These are phyloP conservation scores for Hypomyces perniciosus DNA, from an alignment of 2,329 filamentous ascomycete species.

Conservation along the genomic window DNA sequence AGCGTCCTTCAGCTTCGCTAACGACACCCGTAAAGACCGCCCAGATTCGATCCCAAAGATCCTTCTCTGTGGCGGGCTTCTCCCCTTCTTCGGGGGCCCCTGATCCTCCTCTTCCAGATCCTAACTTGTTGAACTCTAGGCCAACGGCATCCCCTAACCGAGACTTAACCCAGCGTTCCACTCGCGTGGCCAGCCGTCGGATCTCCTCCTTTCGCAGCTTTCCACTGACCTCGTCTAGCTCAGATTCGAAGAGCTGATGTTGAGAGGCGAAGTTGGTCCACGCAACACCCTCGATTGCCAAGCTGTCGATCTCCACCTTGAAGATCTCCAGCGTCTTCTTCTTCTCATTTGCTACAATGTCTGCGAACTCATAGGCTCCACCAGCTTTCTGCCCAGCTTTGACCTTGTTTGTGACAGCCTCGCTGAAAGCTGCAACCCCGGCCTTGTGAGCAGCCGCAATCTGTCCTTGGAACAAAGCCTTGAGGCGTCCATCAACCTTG, in stretches of 20 bases:
- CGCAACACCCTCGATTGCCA: slow-evolving; percentile 69
- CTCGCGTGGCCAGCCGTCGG: slow-evolving; percentile 80
- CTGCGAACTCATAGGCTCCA: slow-evolving; percentile 85
- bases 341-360: slow-evolving; percentile 84
- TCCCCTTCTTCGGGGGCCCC: slow-evolving; percentile 75
- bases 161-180: slow-evolving; percentile 90
- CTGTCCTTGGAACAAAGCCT: slow-evolving; percentile 83
- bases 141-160: slow-evolving; percentile 82
- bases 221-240: slow-evolving; percentile 81
- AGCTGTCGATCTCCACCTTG: slow-evolving; percentile 65
- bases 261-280: slow-evolving; percentile 89
- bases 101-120: slow-evolving; percentile 75
- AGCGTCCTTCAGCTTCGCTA: slow-evolving; percentile 75
- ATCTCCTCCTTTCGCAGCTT: slow-evolving; percentile 91
- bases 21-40: slow-evolving; percentile 76
- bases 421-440: slow-evolving; percentile 76
- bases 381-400: slow-evolving; percentile 92
- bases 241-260: slow-evolving; percentile 74
- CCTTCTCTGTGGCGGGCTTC: slow-evolving; percentile 68
- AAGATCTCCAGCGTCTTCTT: slow-evolving; percentile 68
- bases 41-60: slow-evolving; percentile 97
- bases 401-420: slow-evolving; percentile 79
- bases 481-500: slow-evolving; percentile 85
- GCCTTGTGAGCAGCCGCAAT: slow-evolving; percentile 82
- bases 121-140: slow-evolving; percentile 92